Base-by-base conservation (phyloP, 169 alveolate species). In the Plasmodium blacklocki region DNA sequence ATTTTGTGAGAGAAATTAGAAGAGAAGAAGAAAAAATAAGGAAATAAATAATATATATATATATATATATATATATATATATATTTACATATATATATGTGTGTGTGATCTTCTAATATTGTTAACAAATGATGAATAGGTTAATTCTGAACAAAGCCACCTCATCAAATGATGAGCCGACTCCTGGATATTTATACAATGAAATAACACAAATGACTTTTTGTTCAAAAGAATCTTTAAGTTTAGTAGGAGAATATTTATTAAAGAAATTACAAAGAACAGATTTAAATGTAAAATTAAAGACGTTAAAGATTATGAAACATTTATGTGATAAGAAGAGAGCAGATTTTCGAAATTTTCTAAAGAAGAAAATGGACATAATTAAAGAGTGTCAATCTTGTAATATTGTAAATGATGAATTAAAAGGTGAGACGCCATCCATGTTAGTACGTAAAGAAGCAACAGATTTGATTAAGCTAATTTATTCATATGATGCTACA, bases 131-230 rank as follows among this genome's bases (percentile, higher is more conserved):
- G 63, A 80, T 80, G 90, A 80, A 80, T 47, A 32, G 90, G 50
- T 72, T 80, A 23, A 56, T 67, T 21, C 66, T 94, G 45, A 89
- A 93, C 73, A 89, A 90, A 71, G 93, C 94, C 14, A 92, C 95
- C 7, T 89, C 95, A 52, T 93, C 94, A 19, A 92, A 92, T 66
- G 89, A 93, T 54, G 96, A 94, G 45, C 95, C 94, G 2, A 91
- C 95, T 7, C 96, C 96, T 6, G 96, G 96, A 0, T 94, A 94
- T 63, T 60, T 94, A 58, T 94, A 92, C 92, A 88, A 91, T 50
- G 96, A 94, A 52, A 76, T 94, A 43, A 88, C 93, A 5, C 95
- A 94, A 62, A 88, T 74, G 89, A 76, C 93, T 12, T 71, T 75
- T 59, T 70, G 80, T 39, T 83, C 93, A 19, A 78, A 80, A 32